Evolutionary conservation across 345 rosid genomes (phyloP).

Genomic region (Gossypium arboreum): DNA sequence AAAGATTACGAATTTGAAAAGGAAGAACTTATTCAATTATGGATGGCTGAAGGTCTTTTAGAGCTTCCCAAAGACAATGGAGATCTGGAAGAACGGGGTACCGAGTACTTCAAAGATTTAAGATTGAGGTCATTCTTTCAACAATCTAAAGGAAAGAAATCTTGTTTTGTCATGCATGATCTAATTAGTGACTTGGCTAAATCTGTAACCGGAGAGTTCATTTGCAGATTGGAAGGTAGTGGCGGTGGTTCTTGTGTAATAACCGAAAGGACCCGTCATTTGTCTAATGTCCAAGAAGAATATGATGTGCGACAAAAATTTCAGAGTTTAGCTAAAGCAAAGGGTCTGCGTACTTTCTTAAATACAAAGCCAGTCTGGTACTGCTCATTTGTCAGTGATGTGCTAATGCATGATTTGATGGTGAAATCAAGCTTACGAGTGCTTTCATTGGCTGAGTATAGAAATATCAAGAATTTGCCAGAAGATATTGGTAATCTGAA

Average conservation of each 20-base stretch:
- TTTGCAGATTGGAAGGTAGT: neutral
- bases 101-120: neutral
- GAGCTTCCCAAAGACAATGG: too few relatives aligned
- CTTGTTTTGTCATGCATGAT: constrained; percentile 15
- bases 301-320: neutral
- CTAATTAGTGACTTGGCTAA: constrained; percentile 10
- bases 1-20: constrained; percentile 17
- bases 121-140: constrained; percentile 12
- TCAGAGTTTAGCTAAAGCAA: neutral
- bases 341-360: constrained; percentile 14
- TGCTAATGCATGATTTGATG: neutral
- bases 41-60: constrained; percentile 26
- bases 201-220: neutral
- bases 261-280: constrained; percentile 12
- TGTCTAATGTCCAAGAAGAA: neutral
- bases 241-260: neutral
- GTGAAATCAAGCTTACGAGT: neutral
- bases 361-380: too few relatives aligned
- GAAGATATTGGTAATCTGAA: constrained; percentile 6
- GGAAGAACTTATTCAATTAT: constrained; percentile 13
- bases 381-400: neutral
- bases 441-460: neutral
- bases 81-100: neutral
- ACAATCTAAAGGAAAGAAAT: neutral
- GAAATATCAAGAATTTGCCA: neutral